Base-by-base conservation (phyloP, 169 alveolate genomes). In the Eimeria brunetti region DNA sequence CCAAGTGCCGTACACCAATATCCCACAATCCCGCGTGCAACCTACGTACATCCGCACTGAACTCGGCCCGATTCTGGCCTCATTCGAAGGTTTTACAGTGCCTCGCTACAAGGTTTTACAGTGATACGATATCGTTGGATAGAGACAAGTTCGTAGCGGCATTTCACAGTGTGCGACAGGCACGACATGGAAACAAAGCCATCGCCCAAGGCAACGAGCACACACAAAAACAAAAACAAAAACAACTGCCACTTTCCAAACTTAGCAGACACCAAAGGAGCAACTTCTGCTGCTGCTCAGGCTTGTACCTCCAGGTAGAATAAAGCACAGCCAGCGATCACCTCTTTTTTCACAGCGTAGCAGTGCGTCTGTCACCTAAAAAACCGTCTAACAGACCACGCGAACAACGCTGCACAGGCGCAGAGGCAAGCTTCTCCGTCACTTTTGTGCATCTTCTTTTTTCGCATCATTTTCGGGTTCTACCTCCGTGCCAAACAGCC, bases 401-500 rank as follows among this genome's bases (percentile, higher is more conserved):
- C 9, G 51, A 38, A 73, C 53, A 73, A 20, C 56, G 41, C 83
- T 73, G 83, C 53, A 38, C 16, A 1, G 6, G 14, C 56, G 83
- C n/a, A 53, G 6, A 73, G 56, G 51, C 33, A 36, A 73, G 83
- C 53, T 16, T 67, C 30, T 9, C 36, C 86, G 20, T 51, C 67
- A n/a, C 46, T 78, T 78, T 2, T 20, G 7, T 44, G 88, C 46
- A 27, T 41, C 64, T 33, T 67, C n/a, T 2, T 12, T 20, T 38
- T 73, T n/a, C 4, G 83, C 14, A 20, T 6, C 41, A 18, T 73
- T 73, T 73, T 36, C 56, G 20, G 56, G 7, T 33, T 73, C 83
- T 27, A 60, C 49, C 33, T 89, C 88, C 4, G 89, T 36, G n/a
- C 95, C 95, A 58, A 90, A 90, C 49, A 76, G 24, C 62, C 91